Base-by-base conservation (phyloP, 2,329 filamentous ascomycete genomes). In the Bipolaris victoriae region DNA sequence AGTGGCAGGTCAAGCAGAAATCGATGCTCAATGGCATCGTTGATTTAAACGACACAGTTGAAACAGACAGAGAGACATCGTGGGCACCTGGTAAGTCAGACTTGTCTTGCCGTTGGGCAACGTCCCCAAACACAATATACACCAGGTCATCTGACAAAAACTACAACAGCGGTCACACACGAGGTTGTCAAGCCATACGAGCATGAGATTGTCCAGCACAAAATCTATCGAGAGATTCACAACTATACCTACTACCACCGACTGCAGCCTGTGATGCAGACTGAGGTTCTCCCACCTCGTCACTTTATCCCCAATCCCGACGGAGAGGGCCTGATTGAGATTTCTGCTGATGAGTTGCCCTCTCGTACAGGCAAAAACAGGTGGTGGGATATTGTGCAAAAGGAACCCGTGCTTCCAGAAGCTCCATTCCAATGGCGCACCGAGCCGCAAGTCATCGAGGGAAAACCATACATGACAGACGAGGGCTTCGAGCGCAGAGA, bases 221-320 rank as follows among this genome's bases (percentile, higher is more conserved):
- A 66, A 20, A 80, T 84, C 49, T 80, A 78, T 6, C 80, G 82
- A 36, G 83, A 85, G 57, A 83, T 84, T 33, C 83, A 86, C 70
- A 80, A 80, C 33, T 78, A 85, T 66, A 79, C 84, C 59, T 69
- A 82, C 35, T 81, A 79, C 61, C 82, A 85, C 57, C 79, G 80
- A 24, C 75, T 83, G 24, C 79, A 82, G n/a, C 83, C 83, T 3
- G 77, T 86, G 20, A 76, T 81, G 26, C 81, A 85, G 50, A 79
- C 81, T 11, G 80, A 85, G 64, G 77, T 85, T 9, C 75, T 85
- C 1, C 82, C 83, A 1, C 73, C 83, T 0, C 79, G 80, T 10
- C 83, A 86, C 66, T 85, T 82, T 69, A 73, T 82, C 2, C 79
- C 76, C 4, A 63, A 71, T 15, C 64, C 74, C 3, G 66, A 71